These are phyloP conservation scores for Suillus placidus DNA, from an alignment of 768 basidiomycete species.

Conservation along the genomic window DNA sequence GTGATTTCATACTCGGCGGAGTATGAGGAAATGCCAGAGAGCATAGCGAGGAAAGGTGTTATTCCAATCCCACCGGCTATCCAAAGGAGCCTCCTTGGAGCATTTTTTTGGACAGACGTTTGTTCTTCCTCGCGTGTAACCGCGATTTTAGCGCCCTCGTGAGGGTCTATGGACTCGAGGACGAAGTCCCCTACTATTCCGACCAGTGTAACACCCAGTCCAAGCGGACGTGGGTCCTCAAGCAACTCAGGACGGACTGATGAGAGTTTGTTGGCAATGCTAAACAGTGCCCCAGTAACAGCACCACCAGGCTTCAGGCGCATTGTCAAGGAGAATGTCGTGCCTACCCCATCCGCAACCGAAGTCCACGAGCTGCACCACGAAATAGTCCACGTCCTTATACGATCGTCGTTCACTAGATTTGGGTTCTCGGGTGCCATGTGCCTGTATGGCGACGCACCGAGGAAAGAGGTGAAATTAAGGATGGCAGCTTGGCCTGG, in stretches of 20 bases:
- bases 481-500: conserved; percentile 60
- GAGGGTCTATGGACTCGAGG: conserved; percentile 22
- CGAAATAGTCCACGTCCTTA: conserved; percentile 69
- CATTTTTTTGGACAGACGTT: not conserved
- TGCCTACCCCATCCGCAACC: not conserved
- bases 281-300: conserved; percentile 57
- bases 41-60: conserved; percentile 67
- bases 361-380: conserved; percentile 23
- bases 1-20: conserved; percentile 38
- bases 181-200: conserved; percentile 59
- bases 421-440: conserved; percentile 53
- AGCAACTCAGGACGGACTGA: conserved; percentile 45
- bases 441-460: conserved; percentile 51
- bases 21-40: conserved; percentile 21
- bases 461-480: conserved; percentile 55
- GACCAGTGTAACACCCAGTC: conserved; percentile 46
- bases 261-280: conserved; percentile 45
- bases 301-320: conserved; percentile 56
- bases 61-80: conserved; percentile 66
- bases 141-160: not conserved
- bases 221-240: conserved; percentile 41
- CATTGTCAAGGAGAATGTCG: conserved; percentile 52
- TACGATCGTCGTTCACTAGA: conserved; percentile 63
- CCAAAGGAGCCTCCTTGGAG: conserved; percentile 46
- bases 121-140: not conserved